phyloP scores from a whole-genome alignment of 2,329 filamentous ascomycete genomes.

The Drechslerella coelobrocha region DNA sequence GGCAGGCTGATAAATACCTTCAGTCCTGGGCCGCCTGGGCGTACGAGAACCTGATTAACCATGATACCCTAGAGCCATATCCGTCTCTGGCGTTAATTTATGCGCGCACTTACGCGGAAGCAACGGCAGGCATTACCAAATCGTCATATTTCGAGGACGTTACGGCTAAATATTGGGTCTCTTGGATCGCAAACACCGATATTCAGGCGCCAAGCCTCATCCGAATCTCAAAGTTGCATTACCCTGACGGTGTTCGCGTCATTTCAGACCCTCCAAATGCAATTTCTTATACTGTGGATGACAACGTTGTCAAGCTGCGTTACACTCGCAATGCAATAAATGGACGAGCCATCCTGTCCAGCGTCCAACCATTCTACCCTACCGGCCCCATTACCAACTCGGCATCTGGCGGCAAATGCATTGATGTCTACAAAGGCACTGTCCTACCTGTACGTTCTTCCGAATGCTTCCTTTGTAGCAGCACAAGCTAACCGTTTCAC shows the following conservation, averaged over 20 bases:
- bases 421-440: slow-evolving; percentile 38
- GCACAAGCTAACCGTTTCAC: neutral
- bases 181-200: slow-evolving; percentile 38
- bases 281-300: slow-evolving; percentile 33
- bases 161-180: slow-evolving; percentile 48
- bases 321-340: slow-evolving; percentile 42
- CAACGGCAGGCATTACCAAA: slow-evolving; percentile 40
- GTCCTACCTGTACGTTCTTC: slow-evolving; percentile 30
- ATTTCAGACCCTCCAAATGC: slow-evolving; percentile 38
- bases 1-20: slow-evolving; percentile 39
- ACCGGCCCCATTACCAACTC: slow-evolving; percentile 37
- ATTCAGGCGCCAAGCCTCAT: slow-evolving; percentile 37
- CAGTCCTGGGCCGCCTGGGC: slow-evolving; percentile 48
- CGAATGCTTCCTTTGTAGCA: neutral
- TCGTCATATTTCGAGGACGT: slow-evolving; percentile 41
- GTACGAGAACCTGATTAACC: slow-evolving; percentile 45
- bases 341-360: slow-evolving; percentile 10
- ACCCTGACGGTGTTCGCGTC: slow-evolving; percentile 45
- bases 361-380: slow-evolving; percentile 38
- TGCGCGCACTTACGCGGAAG: slow-evolving; percentile 45
- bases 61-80: slow-evolving; percentile 2
- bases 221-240: slow-evolving; percentile 41
- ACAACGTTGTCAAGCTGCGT: slow-evolving; percentile 40
- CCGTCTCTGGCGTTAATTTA: slow-evolving; percentile 27
- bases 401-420: slow-evolving; percentile 36